Conservation (phyloP, 441 rosid genomes). For the Aquilaria agallochum region DNA sequence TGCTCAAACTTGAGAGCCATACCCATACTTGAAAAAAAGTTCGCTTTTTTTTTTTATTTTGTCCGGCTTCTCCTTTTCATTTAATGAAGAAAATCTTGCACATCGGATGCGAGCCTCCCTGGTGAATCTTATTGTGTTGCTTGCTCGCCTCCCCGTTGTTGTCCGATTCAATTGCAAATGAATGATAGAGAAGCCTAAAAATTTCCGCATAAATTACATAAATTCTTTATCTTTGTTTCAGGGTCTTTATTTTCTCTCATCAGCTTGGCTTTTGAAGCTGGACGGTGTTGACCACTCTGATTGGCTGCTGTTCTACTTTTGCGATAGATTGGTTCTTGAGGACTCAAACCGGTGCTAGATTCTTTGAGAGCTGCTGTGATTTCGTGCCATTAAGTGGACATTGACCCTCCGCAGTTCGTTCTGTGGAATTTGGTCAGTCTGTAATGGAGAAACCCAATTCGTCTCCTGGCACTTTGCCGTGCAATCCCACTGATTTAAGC, state of each 20-base stretch:
- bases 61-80: too few relatives aligned
- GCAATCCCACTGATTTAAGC: constrained; percentile 28
- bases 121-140: too few relatives aligned
- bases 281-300: constrained; percentile 9
- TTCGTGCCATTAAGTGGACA: constrained; percentile 6
- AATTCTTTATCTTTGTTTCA: constrained; percentile 11
- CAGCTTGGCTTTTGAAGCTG: constrained; percentile 7
- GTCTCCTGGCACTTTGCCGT: constrained; percentile 31
- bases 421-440: constrained; percentile 8
- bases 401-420: not conserved
- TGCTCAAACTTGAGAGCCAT: too few relatives aligned
- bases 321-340: constrained; percentile 20
- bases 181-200: too few relatives aligned
- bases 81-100: too few relatives aligned
- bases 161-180: too few relatives aligned
- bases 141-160: too few relatives aligned
- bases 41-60: too few relatives aligned
- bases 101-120: too few relatives aligned
- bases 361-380: constrained; percentile 5
- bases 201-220: not conserved
- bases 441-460: constrained; percentile 58
- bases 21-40: too few relatives aligned
- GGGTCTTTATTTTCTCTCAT: constrained; percentile 2
- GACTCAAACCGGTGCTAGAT: constrained; percentile 15
- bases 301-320: constrained; percentile 6